phyloP scores from a whole-genome alignment of 495 filamentous ascomycete genomes.

The Aspergillus avenaceus region DNA sequence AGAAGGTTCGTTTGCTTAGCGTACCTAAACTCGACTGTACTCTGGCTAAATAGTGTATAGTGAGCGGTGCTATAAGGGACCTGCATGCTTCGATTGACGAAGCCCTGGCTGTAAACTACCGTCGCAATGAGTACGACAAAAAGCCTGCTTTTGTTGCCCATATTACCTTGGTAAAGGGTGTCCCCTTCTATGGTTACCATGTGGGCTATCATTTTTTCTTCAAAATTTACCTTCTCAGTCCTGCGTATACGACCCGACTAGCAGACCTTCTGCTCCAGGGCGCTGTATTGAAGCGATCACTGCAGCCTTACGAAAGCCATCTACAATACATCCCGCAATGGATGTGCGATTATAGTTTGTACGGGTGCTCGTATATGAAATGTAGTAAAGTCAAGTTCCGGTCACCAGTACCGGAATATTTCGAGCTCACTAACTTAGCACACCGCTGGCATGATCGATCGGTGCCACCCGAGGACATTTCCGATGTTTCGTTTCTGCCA shows the following conservation, averaged over 20 bases:
- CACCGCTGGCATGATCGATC: constrained; percentile 80
- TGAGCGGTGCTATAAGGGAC: constrained; percentile 63
- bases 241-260: constrained; percentile 72
- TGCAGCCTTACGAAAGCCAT: constrained; percentile 94
- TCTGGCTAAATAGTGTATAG: constrained; percentile 34
- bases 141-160: constrained; percentile 76
- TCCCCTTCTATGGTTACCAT: constrained; percentile 93
- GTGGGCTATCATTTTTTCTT: constrained; percentile 89
- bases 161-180: constrained; percentile 85
- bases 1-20: constrained; percentile 48
- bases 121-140: constrained; percentile 64
- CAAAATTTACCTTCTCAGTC: constrained; percentile 91
- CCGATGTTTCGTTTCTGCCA: constrained; percentile 58
- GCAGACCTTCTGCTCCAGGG: constrained; percentile 84
- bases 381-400: constrained; percentile 68
- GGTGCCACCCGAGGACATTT: constrained; percentile 49
- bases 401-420: constrained; percentile 65
- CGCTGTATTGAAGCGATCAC: constrained; percentile 69
- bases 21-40: neutral
- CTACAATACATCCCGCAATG: constrained; percentile 89
- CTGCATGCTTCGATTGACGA: constrained; percentile 81
- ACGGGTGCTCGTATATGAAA: constrained; percentile 84
- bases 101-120: constrained; percentile 76
- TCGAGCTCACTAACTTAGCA: constrained; percentile 48
- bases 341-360: constrained; percentile 97